Evolutionary conservation across 1,284 basidiomycete species (phyloP).

Genomic region (Pascua sp.): DNA sequence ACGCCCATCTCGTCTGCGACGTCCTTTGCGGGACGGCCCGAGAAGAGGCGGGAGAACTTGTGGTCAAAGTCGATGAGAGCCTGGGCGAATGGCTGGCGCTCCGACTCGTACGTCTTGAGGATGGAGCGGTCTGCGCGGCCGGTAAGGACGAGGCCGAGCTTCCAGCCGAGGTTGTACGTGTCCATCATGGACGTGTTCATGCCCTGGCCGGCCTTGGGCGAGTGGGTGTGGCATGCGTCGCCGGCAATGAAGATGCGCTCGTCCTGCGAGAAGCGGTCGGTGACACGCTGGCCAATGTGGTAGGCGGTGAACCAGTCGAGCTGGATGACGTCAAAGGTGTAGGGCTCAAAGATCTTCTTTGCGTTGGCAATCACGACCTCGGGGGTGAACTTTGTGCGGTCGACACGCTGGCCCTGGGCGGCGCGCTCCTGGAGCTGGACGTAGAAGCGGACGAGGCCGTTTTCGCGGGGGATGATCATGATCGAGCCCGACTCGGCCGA

Average conservation of each 20-base stretch:
- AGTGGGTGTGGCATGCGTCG: slow-evolving; percentile 43
- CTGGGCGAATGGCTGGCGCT: slow-evolving; percentile 42
- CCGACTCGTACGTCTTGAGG: slow-evolving; percentile 52
- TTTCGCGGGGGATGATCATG: slow-evolving; percentile 24
- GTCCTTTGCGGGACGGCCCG: slow-evolving; percentile 20
- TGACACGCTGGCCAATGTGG: slow-evolving; percentile 41
- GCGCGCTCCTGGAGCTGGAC: slow-evolving; percentile 18
- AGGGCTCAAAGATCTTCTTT: slow-evolving; percentile 38
- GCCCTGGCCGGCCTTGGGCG: slow-evolving; percentile 41
- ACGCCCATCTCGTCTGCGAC: slow-evolving; percentile 19
- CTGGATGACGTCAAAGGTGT: slow-evolving; percentile 33
- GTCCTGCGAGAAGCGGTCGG: slow-evolving; percentile 20
- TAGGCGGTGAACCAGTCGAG: slow-evolving; percentile 46
- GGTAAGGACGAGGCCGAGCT: slow-evolving; percentile 53
- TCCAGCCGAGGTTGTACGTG: slow-evolving; percentile 52
- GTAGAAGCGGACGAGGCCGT: slow-evolving; percentile 24
- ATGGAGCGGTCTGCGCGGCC: slow-evolving; percentile 45
- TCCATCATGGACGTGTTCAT: slow-evolving; percentile 41
- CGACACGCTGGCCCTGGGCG: slow-evolving; percentile 16
- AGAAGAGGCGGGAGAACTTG: slow-evolving; percentile 36
- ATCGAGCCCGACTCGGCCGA: slow-evolving; percentile 17
- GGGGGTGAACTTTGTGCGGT: slow-evolving; percentile 29
- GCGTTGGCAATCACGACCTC: slow-evolving; percentile 34
- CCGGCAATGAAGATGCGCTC: slow-evolving; percentile 41
- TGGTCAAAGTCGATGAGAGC: slow-evolving; percentile 40